Conservation (phyloP, 345 rosid species). For the Salix viminalis region DNA sequence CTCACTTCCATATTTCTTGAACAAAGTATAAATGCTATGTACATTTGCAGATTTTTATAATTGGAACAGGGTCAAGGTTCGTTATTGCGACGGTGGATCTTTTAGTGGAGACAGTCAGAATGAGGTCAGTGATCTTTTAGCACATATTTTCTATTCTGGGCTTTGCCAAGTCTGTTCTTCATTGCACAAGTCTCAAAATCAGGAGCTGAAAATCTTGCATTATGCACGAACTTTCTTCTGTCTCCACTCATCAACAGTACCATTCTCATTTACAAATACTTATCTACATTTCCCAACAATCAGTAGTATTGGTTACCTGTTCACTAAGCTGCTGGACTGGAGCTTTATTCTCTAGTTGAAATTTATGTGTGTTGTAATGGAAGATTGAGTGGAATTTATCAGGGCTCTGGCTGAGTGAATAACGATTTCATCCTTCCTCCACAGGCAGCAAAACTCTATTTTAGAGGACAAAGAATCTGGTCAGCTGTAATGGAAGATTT, state of each 20-base stretch:
- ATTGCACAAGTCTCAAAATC: no score
- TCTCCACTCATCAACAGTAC: no score
- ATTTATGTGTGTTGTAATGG: neutral
- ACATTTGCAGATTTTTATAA: neutral
- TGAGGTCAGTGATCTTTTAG: neutral
- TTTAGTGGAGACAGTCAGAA: neutral
- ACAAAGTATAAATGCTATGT: neutral
- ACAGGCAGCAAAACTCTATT: constrained; percentile 75
- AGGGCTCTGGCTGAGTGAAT: neutral
- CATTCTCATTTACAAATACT: no score
- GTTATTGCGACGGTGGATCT: neutral
- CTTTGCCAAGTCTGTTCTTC: neutral
- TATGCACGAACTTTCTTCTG: no score
- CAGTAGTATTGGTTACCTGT: no score
- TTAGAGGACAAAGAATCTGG: constrained; percentile 95
- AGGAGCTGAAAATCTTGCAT: no score
- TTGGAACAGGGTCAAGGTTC: neutral
- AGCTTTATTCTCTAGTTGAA: no score
- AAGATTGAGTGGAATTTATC: neutral
- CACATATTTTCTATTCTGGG: neutral
- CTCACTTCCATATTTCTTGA: neutral
- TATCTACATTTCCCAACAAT: no score
- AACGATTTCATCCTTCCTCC: neutral
- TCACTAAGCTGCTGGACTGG: no score
- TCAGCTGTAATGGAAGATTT: constrained; percentile 72